These are phyloP conservation scores for Pluteus cervinus DNA, from an alignment of 768 basidiomycete species.

Conservation along the genomic window DNA sequence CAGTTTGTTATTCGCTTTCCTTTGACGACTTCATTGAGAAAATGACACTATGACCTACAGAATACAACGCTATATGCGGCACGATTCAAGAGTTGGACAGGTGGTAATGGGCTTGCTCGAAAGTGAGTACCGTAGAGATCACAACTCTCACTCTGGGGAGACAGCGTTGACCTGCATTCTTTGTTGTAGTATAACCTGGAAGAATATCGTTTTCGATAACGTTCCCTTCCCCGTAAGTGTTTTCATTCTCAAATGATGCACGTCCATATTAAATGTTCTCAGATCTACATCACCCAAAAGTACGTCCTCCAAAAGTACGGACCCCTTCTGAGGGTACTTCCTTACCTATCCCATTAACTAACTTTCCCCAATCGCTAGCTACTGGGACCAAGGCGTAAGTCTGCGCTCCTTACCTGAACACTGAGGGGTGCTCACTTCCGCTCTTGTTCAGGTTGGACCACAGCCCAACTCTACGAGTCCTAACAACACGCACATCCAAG, in stretches of 20 bases:
- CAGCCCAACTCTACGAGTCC: constrained; percentile 34
- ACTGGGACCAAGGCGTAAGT: constrained; percentile 54
- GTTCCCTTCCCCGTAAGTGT: constrained; percentile 49
- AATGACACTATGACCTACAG: constrained; percentile 17
- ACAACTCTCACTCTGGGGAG: not conserved
- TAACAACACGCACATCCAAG: constrained; percentile 51
- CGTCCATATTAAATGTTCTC: not conserved
- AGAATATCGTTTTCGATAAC: constrained; percentile 43
- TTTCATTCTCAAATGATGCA: not conserved
- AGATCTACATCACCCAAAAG: constrained; percentile 65
- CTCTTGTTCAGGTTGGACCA: constrained; percentile 27
- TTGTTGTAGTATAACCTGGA: constrained; percentile 49
- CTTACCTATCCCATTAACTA: constrained; percentile 2
- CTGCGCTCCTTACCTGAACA: not conserved
- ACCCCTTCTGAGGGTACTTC: not conserved
- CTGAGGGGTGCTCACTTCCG: not conserved
- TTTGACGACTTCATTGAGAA: not conserved
- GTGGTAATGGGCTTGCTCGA: constrained; percentile 49
- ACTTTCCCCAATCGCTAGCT: constrained; percentile 33
- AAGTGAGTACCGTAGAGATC: constrained; percentile 31
- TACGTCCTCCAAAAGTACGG: constrained; percentile 16
- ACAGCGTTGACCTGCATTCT: not conserved
- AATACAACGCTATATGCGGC: constrained; percentile 48
- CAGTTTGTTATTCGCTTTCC: not conserved
- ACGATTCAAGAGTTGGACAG: constrained; percentile 66